phyloP scores from a whole-genome alignment of 2,329 filamentous ascomycete genomes.

The Cercospora sp. region DNA sequence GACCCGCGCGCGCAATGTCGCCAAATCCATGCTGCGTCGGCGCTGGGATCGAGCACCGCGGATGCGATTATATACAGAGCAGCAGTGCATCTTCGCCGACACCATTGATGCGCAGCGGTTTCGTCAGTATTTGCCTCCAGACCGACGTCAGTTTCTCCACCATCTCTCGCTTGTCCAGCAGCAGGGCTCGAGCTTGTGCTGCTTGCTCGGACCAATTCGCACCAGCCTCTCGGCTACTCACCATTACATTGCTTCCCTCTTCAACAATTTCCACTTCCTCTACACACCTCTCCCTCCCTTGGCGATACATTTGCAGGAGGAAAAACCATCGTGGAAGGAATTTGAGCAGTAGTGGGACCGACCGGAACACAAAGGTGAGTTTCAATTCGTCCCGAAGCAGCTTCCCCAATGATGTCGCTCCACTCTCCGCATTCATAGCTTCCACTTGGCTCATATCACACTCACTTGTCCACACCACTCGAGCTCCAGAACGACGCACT shows the following conservation, averaged over 20 bases:
- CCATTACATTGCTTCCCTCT: neutral
- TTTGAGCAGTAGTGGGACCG: neutral
- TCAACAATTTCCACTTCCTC: neutral
- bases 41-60: neutral
- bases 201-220: neutral
- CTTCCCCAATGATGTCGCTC: neutral
- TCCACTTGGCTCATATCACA: neutral
- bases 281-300: neutral
- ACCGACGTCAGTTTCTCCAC: constrained; percentile 1
- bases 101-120: neutral
- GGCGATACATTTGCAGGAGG: neutral
- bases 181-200: constrained; percentile 2
- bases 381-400: neutral
- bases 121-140: neutral
- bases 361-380: neutral
- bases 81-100: neutral
- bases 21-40: neutral
- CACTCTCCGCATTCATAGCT: neutral
- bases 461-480: neutral
- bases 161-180: neutral
- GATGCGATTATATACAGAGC: neutral
- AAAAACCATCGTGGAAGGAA: neutral
- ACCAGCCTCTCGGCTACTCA: neutral
- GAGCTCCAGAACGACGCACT: neutral
- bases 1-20: neutral